Evolutionary conservation across 2,329 filamentous ascomycete genomes (phyloP).

Genomic region (Dactylonectria macrodidyma): DNA sequence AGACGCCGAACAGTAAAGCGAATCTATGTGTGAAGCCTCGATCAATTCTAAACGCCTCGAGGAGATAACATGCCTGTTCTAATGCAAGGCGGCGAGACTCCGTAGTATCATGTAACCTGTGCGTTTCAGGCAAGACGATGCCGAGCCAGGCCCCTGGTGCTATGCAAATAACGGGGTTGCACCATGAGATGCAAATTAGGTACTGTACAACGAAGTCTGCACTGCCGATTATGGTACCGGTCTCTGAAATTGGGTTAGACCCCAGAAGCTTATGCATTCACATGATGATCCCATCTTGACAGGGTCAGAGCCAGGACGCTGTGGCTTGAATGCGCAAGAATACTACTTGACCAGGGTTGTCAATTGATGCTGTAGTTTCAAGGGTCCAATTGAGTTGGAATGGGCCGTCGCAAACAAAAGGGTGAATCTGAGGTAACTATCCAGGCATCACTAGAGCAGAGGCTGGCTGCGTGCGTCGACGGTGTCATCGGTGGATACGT

Average conservation of each 20-base stretch:
- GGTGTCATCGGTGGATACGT: background rate
- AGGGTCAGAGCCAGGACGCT: background rate
- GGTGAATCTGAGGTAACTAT: background rate
- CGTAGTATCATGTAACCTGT: too few species aligned
- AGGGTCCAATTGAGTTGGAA: background rate
- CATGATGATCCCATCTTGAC: constrained; percentile 17
- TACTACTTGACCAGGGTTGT: constrained; percentile 6
- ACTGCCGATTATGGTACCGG: constrained; percentile 7
- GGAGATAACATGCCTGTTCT: background rate
- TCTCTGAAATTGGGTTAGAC: constrained; percentile 9
- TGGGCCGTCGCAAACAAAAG: background rate
- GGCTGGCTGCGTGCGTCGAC: background rate
- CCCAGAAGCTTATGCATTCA: constrained; percentile 2
- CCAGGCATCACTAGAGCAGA: background rate
- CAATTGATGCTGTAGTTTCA: background rate
- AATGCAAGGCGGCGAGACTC: background rate
- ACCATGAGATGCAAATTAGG: background rate
- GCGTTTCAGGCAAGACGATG: background rate
- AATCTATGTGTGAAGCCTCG: background rate
- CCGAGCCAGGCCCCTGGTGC: background rate
- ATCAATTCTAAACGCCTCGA: background rate
- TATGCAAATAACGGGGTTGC: background rate
- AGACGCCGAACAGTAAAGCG: background rate
- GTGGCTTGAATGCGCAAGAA: background rate
- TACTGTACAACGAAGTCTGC: background rate